These are phyloP conservation scores for Vigna angularis DNA, from an alignment of 306 rosid species.

Conservation along the genomic window DNA sequence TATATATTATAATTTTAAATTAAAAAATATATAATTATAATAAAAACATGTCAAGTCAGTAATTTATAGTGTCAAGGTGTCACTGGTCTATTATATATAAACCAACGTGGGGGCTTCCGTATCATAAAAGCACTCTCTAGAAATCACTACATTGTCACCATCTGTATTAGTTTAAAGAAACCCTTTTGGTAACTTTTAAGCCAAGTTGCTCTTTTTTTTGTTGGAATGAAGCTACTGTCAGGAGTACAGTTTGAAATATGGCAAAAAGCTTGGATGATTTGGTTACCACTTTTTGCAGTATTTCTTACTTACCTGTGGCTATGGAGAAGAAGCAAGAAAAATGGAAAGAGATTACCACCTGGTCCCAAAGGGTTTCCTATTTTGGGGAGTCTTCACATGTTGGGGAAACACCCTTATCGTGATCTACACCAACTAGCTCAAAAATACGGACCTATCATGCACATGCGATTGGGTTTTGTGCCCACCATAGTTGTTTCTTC, in stretches of 20 bases:
- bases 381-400: conserved; percentile 60
- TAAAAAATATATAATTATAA: no score
- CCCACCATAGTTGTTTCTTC: conserved; percentile 71
- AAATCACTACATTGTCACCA: no score
- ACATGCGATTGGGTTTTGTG: conserved; percentile 59
- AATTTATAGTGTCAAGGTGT: no score
- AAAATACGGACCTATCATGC: conserved; percentile 71
- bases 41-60: no score
- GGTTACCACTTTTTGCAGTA: conserved; percentile 41
- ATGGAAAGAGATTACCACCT: conserved; percentile 58
- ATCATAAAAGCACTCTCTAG: no score
- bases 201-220: no score
- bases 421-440: conserved; percentile 60
- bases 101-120: no score
- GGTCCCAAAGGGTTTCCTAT: conserved; percentile 79
- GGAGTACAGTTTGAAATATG: not conserved
- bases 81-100: no score
- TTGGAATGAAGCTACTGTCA: no score
- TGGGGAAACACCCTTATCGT: conserved; percentile 63
- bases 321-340: conserved; percentile 40
- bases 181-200: no score
- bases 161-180: no score
- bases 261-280: conserved; percentile 46
- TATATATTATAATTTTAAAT: no score
- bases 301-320: conserved; percentile 48